phyloP scores from a whole-genome alignment of 2,329 filamentous ascomycete genomes.

The Didymosphaeria variabile region DNA sequence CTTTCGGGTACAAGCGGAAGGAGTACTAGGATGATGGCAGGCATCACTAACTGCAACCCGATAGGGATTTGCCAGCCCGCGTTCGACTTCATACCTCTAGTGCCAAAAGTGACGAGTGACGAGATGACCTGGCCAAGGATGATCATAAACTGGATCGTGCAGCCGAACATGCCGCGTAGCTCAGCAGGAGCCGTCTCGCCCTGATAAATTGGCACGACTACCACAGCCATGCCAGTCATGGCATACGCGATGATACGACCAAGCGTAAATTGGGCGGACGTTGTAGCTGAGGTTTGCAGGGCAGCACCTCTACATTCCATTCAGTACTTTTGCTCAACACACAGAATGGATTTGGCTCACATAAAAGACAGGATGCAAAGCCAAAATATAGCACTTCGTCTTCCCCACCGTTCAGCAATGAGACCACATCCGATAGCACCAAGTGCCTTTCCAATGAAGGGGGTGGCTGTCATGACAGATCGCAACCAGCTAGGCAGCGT shows the following conservation, averaged over 20 bases:
- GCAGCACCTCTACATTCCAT: neutral
- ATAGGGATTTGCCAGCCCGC: slow-evolving; percentile 1
- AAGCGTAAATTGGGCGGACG: neutral
- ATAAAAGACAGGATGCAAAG: slow-evolving; percentile 1
- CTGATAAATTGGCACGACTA: slow-evolving; percentile 6
- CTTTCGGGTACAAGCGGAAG: neutral
- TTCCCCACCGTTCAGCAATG: neutral
- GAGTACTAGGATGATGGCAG: neutral
- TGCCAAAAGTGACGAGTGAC: neutral
- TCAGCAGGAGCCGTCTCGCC: neutral
- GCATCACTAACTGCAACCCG: neutral
- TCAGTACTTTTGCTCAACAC: neutral
- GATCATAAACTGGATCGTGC: slow-evolving; percentile 1
- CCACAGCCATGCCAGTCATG: slow-evolving; percentile 1
- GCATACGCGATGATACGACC: slow-evolving; percentile 3
- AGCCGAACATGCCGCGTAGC: slow-evolving; percentile 7
- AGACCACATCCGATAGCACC: neutral
- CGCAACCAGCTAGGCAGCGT: neutral
- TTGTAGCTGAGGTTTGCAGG: slow-evolving; percentile 1
- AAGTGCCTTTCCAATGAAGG: slow-evolving; percentile 5
- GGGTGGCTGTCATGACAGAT: slow-evolving; percentile 10
- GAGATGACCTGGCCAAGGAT: neutral
- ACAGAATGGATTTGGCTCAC: neutral
- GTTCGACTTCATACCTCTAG: neutral
- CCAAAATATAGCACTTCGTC: neutral